Base-by-base conservation (phyloP, 495 filamentous ascomycete species). In the Geopyxis carbonaria region DNA sequence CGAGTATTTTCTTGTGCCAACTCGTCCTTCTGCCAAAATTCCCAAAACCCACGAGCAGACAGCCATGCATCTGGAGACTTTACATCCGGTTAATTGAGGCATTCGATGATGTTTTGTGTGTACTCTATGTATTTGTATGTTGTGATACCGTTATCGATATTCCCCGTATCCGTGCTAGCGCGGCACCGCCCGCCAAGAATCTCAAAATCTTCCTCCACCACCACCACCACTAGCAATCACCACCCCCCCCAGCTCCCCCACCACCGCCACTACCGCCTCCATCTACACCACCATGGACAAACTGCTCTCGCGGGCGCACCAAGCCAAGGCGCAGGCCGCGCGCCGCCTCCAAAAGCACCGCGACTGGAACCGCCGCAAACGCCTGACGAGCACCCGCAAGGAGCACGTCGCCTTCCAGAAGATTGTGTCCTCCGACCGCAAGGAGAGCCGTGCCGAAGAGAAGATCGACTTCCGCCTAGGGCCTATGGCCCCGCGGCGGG, bases 401-500 rank as follows among this genome's bases (percentile, higher is more conserved):
- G 27, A 38, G 25, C 42, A 49, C 28, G 42, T 43, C 13, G 34
- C 38, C n/a, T 53, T 37, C 32, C 31, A 48, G 3, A 31, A 31
- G 18, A 22, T 35, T 6, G 11, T 47, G 32, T 13, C 14, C 15
- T 16, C 31, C 23, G 43, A 45, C 31, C 23, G 40, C 40, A 51
- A 32, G 34, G 34, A 30, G 11, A 67, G 65, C 11, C 59, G 60
- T 2, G 27, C 40, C 22, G 48, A 53, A 16, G 42, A 56, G 18
- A 65, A 64, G 42, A 77, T 89, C 53, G 81, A 92, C 54, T 86
- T 75, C 66, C 57, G 76, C 40, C 57, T 83, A 42, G 84, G 85
- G 2, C 68, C 75, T 2, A 52, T 93, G 31, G 78, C 80, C 1
- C 84, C 84, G 0, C 69, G 71, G 45, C 66, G 74, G 9, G 43